Evolutionary conservation across 1,284 basidiomycete species (phyloP).

Genomic region (Cystobasidium pallidum): DNA sequence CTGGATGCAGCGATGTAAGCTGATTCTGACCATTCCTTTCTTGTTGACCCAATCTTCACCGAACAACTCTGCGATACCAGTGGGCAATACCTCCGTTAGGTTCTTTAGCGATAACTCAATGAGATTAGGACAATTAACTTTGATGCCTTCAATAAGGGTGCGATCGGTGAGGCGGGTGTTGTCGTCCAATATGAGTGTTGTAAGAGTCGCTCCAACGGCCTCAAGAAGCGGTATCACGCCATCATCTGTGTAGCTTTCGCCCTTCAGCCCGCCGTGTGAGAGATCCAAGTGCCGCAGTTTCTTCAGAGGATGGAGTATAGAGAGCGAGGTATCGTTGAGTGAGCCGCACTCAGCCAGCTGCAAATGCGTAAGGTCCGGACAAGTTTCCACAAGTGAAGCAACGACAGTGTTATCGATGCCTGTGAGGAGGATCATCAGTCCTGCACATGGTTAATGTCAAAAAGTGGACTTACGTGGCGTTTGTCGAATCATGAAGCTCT

Average conservation of each 20-base stretch:
- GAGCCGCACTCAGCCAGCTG: constrained; percentile 78
- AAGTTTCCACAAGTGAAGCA: constrained; percentile 66
- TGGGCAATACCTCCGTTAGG: constrained; percentile 69
- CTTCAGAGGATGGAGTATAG: constrained; percentile 62
- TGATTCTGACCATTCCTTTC: constrained; percentile 56
- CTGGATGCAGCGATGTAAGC: constrained; percentile 55
- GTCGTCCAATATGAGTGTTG: constrained; percentile 60
- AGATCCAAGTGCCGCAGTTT: constrained; percentile 66
- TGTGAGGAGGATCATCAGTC: constrained; percentile 3
- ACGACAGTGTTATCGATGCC: constrained; percentile 78
- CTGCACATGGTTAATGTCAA: neutral
- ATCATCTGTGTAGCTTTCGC: constrained; percentile 64
- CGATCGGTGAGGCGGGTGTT: constrained; percentile 32
- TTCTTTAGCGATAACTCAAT: constrained; percentile 65
- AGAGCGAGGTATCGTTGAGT: constrained; percentile 69
- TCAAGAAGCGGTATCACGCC: constrained; percentile 65
- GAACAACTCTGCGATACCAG: constrained; percentile 72
- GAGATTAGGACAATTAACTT: constrained; percentile 63
- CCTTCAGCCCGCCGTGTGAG: constrained; percentile 58
- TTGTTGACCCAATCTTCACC: constrained; percentile 54
- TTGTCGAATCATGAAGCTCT: constrained; percentile 68
- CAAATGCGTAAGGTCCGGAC: constrained; percentile 69
- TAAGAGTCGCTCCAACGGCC: constrained; percentile 62
- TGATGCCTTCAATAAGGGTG: constrained; percentile 63
- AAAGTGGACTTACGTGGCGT: constrained; percentile 45